A percentile compares a stretch with the other conserved stretches of the same genome.
phyloP scores from a whole-genome alignment of 768 basidiomycete species.

The Lentinula detonsa region DNA sequence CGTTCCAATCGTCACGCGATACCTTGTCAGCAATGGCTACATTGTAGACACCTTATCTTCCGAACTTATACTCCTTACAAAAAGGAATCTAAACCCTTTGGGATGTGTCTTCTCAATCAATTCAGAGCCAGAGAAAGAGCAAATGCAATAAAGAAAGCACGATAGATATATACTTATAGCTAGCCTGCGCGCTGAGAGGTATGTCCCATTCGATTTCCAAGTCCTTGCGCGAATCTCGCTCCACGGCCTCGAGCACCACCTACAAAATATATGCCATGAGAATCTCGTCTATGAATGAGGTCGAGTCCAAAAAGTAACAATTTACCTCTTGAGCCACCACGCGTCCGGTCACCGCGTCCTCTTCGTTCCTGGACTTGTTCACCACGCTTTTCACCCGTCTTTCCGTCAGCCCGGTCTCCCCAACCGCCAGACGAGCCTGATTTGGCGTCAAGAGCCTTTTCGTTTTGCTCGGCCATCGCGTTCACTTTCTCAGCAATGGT shows the following conservation, averaged over 20 bases:
- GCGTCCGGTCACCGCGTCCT: constrained; percentile 64
- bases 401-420: constrained; percentile 63
- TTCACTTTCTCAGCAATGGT: constrained; percentile 84
- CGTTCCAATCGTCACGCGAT: no score
- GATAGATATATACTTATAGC: not conserved
- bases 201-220: constrained; percentile 67
- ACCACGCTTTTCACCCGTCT: constrained; percentile 72
- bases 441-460: constrained; percentile 82
- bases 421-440: constrained; percentile 63
- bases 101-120: not conserved
- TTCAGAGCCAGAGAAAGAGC: not conserved
- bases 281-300: not conserved
- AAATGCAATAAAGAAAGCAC: not conserved
- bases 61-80: not conserved
- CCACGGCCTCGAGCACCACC: constrained; percentile 70
- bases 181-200: constrained; percentile 6
- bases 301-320: not conserved
- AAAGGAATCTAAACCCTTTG: not conserved
- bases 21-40: no score
- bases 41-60: no score
- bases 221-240: constrained; percentile 75
- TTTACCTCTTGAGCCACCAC: constrained; percentile 57
- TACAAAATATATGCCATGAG: constrained; percentile 15
- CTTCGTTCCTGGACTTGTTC: constrained; percentile 76
- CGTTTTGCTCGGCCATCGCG: constrained; percentile 85